A percentile compares a stretch with the other conserved stretches of the same genome.
Evolutionary conservation across 202 grass and related monocot species (phyloP).

Genomic region (Hordeum pubiflorum): DNA sequence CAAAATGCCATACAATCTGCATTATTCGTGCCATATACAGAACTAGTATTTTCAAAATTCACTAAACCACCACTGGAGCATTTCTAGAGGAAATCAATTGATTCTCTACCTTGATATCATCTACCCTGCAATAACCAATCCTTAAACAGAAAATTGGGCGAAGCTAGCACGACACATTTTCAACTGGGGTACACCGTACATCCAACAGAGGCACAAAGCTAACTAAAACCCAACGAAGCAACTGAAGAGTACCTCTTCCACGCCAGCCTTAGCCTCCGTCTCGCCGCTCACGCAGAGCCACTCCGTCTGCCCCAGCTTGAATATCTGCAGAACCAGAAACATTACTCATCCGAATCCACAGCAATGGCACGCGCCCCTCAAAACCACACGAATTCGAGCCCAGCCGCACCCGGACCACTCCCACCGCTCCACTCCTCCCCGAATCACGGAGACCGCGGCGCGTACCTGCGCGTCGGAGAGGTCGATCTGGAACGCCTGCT

Average conservation of each 20-base stretch:
- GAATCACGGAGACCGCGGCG: slow-evolving; percentile 12
- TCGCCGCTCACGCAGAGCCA: slow-evolving; percentile 69
- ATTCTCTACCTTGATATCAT: not conserved
- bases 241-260: slow-evolving; percentile 47
- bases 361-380: not conserved
- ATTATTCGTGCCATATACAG: not conserved
- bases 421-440: not conserved
- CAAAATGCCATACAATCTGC: not conserved
- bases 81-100: not conserved
- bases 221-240: not conserved
- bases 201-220: not conserved
- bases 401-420: not conserved
- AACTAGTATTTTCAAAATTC: not conserved
- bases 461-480: slow-evolving; percentile 66
- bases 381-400: not conserved
- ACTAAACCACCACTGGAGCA: not conserved
- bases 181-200: not conserved
- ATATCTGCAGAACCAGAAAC: slow-evolving; percentile 50
- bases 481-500: slow-evolving; percentile 42
- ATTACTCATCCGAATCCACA: not conserved
- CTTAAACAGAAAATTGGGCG: not conserved
- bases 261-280: slow-evolving; percentile 36
- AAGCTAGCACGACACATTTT: not conserved
- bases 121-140: not conserved
- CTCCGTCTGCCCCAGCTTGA: slow-evolving; percentile 43